Evolutionary conservation across 306 rosid species (phyloP).

Genomic region (Vigna radiata): DNA sequence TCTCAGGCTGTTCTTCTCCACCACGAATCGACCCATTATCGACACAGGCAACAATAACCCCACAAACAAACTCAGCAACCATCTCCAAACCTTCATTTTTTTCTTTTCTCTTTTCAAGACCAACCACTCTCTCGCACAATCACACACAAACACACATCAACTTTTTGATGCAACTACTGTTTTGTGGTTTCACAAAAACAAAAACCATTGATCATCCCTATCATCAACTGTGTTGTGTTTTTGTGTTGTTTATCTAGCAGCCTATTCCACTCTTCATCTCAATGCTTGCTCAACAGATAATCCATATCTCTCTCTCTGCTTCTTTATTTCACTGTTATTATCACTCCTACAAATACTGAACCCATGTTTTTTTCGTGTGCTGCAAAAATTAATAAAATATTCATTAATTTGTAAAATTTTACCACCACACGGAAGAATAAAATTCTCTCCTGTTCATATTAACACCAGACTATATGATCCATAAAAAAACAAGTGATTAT

Average conservation of each 20-base stretch:
- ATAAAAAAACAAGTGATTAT: neutral
- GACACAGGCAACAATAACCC: constrained; percentile 62
- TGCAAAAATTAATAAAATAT: neutral
- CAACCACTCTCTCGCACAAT: neutral
- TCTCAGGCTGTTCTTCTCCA: constrained; percentile 91
- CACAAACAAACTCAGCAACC: constrained; percentile 50
- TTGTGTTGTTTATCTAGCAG: neutral
- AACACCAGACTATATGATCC: neutral
- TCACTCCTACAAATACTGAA: neutral
- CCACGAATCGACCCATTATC: constrained; percentile 71
- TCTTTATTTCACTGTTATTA: neutral
- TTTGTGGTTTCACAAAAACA: neutral
- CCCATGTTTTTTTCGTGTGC: neutral
- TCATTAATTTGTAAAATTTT: neutral
- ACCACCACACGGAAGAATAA: neutral
- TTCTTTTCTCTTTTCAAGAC: neutral
- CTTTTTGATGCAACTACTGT: neutral
- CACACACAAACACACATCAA: neutral
- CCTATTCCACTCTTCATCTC: neutral
- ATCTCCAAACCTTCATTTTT: constrained; percentile 59
- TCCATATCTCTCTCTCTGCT: neutral
- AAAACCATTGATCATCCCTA: neutral
- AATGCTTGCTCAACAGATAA: neutral
- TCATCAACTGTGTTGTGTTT: neutral
- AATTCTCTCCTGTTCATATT: neutral